Conservation (phyloP, 805 yeast genomes). For the Komagataella pastoris region DNA sequence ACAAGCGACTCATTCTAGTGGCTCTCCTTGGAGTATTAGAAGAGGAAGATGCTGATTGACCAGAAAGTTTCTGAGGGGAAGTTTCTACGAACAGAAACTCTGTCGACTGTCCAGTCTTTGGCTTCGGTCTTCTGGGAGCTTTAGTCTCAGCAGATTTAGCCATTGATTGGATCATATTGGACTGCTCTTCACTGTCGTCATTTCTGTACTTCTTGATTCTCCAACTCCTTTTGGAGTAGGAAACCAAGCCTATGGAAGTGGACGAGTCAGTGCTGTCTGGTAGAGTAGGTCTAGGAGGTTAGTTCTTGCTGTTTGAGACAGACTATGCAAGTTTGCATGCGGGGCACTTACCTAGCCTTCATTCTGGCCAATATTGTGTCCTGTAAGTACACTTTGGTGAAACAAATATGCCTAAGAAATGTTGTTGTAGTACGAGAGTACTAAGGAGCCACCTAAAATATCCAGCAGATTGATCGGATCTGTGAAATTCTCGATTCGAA, state of each 20-base stretch:
- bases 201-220: constrained; percentile 15
- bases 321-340: neutral
- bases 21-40: neutral
- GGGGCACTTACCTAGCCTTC: neutral
- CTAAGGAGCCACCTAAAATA: neutral
- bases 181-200: constrained; percentile 19
- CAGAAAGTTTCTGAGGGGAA: constrained; percentile 1
- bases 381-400: neutral
- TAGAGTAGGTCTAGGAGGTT: neutral
- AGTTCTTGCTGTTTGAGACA: neutral
- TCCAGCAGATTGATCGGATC: neutral
- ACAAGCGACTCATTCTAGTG: constrained; percentile 1
- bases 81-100: constrained; percentile 20
- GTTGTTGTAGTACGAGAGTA: neutral
- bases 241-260: neutral
- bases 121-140: constrained; percentile 15
- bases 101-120: constrained; percentile 16
- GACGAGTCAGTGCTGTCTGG: neutral
- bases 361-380: neutral
- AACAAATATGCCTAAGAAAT: neutral
- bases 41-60: neutral
- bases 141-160: constrained; percentile 2
- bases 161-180: constrained; percentile 12
- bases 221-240: constrained; percentile 14
- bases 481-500: neutral